phyloP scores from a whole-genome alignment of 73 alveolate genomes.

The Paramecium pentaurelia region DNA sequence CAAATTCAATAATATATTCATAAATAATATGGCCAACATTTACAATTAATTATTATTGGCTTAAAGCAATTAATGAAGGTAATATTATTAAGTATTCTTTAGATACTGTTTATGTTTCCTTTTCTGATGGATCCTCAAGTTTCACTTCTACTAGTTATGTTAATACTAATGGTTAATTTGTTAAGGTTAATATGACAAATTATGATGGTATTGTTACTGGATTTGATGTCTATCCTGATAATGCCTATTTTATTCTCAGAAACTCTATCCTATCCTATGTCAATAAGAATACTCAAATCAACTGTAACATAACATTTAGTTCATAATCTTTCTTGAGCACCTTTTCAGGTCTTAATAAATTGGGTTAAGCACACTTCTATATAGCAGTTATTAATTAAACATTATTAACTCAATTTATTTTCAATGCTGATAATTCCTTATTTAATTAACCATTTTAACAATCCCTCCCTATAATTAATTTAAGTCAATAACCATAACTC shows the following conservation, averaged over 20 bases:
- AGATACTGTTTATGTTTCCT: background rate
- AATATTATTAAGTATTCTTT: background rate
- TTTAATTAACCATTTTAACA: background rate
- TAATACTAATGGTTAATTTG: background rate
- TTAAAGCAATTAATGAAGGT: background rate
- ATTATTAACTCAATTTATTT: background rate
- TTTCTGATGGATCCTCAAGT: background rate
- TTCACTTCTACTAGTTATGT: background rate
- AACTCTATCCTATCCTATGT: background rate
- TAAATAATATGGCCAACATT: background rate
- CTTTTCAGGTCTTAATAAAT: background rate
- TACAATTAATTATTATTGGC: background rate
- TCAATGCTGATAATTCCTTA: background rate
- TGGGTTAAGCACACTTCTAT: background rate
- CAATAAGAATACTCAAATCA: background rate
- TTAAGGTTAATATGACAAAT: background rate
- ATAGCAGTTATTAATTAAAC: background rate
- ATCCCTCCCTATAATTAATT: background rate
- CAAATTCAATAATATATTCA: background rate
- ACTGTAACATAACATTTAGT: background rate
- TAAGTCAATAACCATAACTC: background rate
- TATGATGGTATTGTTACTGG: background rate
- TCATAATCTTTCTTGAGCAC: background rate
- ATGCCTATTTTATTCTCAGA: background rate
- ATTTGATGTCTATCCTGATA: background rate